A percentile compares a stretch with the other conserved stretches of the same genome.
These are phyloP conservation scores for Cinchona pubescens DNA, from an alignment of 257 asterid genomes.

Conservation along the genomic window DNA sequence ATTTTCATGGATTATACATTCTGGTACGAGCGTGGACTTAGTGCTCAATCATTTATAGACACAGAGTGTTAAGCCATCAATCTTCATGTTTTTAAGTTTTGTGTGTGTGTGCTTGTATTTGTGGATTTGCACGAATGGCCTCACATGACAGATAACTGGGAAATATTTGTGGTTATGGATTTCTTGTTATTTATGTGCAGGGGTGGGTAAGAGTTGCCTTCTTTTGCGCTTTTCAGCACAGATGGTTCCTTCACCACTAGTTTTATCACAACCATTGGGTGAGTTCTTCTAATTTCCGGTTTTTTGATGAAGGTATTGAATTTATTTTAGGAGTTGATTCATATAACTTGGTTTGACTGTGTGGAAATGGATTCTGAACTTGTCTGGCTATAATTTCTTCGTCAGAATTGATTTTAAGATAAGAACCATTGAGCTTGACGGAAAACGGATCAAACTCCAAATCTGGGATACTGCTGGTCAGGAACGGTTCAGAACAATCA, in stretches of 20 bases:
- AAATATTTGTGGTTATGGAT: background rate
- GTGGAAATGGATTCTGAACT: background rate
- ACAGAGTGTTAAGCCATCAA: background rate
- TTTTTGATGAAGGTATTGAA: background rate
- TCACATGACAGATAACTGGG: background rate
- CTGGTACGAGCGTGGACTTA: background rate
- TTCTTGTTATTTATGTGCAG: constrained; percentile 14
- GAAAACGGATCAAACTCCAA: constrained; percentile 41
- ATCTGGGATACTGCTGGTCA: constrained; percentile 50
- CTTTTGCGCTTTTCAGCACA: constrained; percentile 42
- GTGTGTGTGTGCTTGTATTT: background rate
- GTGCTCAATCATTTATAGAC: background rate
- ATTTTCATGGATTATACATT: background rate
- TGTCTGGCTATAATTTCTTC: background rate
- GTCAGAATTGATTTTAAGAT: constrained; percentile 35
- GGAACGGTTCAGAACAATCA: constrained; percentile 41
- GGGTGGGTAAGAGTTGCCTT: constrained; percentile 49
- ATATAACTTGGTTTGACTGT: background rate
- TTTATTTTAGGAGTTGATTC: background rate
- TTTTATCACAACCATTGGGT: constrained; percentile 43
- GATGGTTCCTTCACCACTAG: constrained; percentile 46
- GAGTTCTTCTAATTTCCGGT: background rate
- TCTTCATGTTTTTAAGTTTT: background rate
- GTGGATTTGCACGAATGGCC: background rate
- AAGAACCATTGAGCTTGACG: constrained; percentile 41